A percentile compares a stretch with the other conserved stretches of the same genome.
These are phyloP conservation scores for Kwoniella newhampshirensis DNA, from an alignment of 768 basidiomycete species.

Conservation along the genomic window DNA sequence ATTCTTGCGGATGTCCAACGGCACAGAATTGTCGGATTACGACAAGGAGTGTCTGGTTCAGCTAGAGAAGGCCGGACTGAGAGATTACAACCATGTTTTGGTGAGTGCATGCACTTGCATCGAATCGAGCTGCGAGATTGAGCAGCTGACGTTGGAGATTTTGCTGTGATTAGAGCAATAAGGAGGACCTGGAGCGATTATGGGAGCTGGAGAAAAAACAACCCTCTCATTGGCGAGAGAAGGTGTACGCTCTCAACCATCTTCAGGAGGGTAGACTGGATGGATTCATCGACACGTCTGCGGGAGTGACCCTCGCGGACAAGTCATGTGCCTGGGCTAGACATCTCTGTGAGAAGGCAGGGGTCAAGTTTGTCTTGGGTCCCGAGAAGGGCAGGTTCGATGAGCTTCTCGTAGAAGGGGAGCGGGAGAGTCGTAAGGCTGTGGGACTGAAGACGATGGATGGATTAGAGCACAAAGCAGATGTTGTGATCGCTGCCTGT, in stretches of 20 bases:
- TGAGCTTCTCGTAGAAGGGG: slow-evolving; percentile 12
- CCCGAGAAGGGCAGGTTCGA: slow-evolving; percentile 19
- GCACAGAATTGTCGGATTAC: slow-evolving; percentile 20
- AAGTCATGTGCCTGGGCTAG: slow-evolving; percentile 35
- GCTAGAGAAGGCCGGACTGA: slow-evolving; percentile 29
- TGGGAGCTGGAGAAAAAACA: slow-evolving; percentile 5
- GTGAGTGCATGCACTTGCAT: slow-evolving; percentile 21
- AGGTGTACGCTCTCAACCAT: slow-evolving; percentile 16
- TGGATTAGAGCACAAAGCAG: slow-evolving; percentile 24
- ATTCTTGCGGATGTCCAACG: slow-evolving; percentile 21
- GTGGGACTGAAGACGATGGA: slow-evolving; percentile 27
- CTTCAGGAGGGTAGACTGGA: slow-evolving; percentile 14
- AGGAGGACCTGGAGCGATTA: slow-evolving; percentile 4
- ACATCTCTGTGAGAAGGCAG: slow-evolving; percentile 22
- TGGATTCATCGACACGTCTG: slow-evolving; percentile 33
- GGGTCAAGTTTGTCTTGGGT: slow-evolving; percentile 32
- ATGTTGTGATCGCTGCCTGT: slow-evolving; percentile 34
- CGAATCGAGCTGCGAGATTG: too few species aligned
- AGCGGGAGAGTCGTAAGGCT: slow-evolving; percentile 6
- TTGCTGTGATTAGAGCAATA: too few species aligned
- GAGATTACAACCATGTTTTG: slow-evolving; percentile 24
- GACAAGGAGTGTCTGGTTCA: slow-evolving; percentile 23
- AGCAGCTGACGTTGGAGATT: background rate
- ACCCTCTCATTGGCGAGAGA: slow-evolving; percentile 18
- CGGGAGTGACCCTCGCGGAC: slow-evolving; percentile 34